These are phyloP conservation scores for Afroboletus lepidellus DNA, from an alignment of 1,284 basidiomycete genomes.

Conservation along the genomic window DNA sequence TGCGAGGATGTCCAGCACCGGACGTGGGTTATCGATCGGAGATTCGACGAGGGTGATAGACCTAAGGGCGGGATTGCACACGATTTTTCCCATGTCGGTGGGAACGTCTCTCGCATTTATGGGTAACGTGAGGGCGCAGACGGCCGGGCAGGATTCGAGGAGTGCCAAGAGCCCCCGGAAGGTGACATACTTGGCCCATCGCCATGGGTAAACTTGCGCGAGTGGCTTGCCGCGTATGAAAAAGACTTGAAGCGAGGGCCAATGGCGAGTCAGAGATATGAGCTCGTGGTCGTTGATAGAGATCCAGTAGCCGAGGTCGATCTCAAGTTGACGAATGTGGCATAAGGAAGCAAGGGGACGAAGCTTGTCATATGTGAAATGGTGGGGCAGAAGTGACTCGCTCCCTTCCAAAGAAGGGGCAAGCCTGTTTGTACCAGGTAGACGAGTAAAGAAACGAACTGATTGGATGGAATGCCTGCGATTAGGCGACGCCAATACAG, in stretches of 20 bases:
- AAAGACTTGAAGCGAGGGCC: background rate
- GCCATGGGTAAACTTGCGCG: background rate
- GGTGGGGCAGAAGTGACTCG: background rate
- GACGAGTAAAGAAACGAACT: background rate
- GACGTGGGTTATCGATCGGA: background rate
- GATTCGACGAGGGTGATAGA: background rate
- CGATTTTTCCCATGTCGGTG: background rate
- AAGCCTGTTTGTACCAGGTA: background rate
- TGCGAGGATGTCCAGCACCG: background rate
- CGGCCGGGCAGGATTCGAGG: background rate
- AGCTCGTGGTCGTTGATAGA: slow-evolving; percentile 1
- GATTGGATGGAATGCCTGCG: background rate
- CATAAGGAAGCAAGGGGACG: background rate
- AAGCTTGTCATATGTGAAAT: background rate
- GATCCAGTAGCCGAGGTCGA: background rate
- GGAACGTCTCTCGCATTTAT: background rate
- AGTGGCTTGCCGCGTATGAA: background rate
- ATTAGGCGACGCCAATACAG: background rate
- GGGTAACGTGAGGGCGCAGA: background rate
- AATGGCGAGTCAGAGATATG: background rate
- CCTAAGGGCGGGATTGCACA: background rate
- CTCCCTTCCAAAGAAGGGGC: background rate
- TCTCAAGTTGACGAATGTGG: background rate
- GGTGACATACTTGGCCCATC: background rate
- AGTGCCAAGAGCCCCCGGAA: background rate